These are phyloP conservation scores for Fereydounia khargensis DNA, from an alignment of 1,284 basidiomycete genomes.

Conservation along the genomic window DNA sequence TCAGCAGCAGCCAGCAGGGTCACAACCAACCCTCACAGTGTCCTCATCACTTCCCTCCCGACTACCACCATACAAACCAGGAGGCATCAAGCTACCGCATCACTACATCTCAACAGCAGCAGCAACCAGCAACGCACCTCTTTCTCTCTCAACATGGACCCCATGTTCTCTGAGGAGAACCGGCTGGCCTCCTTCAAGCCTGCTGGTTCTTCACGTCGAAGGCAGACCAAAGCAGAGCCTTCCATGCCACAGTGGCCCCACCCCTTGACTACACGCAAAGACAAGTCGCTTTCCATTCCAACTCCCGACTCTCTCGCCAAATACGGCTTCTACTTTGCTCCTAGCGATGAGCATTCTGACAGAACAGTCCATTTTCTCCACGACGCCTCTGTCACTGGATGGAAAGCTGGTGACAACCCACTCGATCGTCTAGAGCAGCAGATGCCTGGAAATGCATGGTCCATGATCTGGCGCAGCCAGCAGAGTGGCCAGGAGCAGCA, in stretches of 20 bases:
- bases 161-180: slow-evolving; percentile 24
- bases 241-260: slow-evolving; percentile 26
- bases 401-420: slow-evolving; percentile 43
- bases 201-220: slow-evolving; percentile 2
- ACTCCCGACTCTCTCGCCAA: slow-evolving; percentile 39
- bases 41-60: too few species aligned
- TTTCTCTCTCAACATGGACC: too few species aligned
- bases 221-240: not conserved
- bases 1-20: too few species aligned
- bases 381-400: slow-evolving; percentile 35
- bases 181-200: slow-evolving; percentile 30
- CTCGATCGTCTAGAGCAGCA: slow-evolving; percentile 21
- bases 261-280: slow-evolving; percentile 14
- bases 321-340: slow-evolving; percentile 48
- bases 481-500: too few species aligned
- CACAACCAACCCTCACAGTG: too few species aligned
- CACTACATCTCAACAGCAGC: too few species aligned
- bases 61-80: too few species aligned
- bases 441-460: slow-evolving; percentile 33
- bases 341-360: slow-evolving; percentile 31
- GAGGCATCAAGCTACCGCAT: too few species aligned
- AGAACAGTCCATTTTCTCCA: slow-evolving; percentile 43
- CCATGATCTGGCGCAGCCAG: slow-evolving; percentile 27
- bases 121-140: not conserved
- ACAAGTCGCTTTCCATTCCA: slow-evolving; percentile 28